Percentiles rank a stretch among this genome's conserved stretches.
Evolutionary conservation across 2,329 filamentous ascomycete genomes (phyloP).

Genomic region (Aspergillus niger): DNA sequence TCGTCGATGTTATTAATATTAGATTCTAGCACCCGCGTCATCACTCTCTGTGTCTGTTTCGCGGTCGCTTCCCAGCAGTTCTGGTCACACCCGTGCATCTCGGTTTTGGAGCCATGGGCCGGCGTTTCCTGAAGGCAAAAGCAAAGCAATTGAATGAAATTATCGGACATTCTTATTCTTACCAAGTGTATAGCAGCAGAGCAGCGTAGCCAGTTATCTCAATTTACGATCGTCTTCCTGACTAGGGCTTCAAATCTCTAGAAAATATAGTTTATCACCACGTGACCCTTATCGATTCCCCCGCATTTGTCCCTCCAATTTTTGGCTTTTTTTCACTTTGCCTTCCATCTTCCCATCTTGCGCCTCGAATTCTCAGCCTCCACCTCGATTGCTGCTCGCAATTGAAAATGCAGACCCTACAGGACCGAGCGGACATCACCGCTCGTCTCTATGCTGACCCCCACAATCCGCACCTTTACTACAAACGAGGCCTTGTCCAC

Average conservation of each 20-base stretch:
- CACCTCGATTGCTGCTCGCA: background rate
- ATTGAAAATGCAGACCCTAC: slow-evolving; percentile 29
- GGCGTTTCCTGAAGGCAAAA: background rate
- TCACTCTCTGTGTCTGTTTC: background rate
- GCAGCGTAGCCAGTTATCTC: too few relatives aligned
- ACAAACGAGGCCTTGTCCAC: slow-evolving; percentile 67
- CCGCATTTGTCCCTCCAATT: slow-evolving; percentile 7
- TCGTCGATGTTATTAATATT: slow-evolving; percentile 1
- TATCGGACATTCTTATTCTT: background rate
- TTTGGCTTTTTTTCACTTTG: slow-evolving; percentile 1
- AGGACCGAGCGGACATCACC: slow-evolving; percentile 60
- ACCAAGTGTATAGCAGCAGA: too few relatives aligned
- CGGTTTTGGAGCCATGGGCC: background rate
- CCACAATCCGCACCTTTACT: slow-evolving; percentile 45
- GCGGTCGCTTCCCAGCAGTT: background rate
- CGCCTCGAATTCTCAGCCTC: background rate
- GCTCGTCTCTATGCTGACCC: slow-evolving; percentile 41
- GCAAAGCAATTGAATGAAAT: background rate
- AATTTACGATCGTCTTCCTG: background rate
- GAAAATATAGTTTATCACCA: background rate
- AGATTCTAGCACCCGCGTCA: background rate
- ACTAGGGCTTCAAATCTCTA: too few relatives aligned
- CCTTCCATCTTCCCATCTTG: background rate
- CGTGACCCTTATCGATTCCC: slow-evolving; percentile 7
- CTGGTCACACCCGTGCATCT: background rate